These are phyloP conservation scores for Triticum monococcum DNA, from an alignment of 176 grass and related monocot genomes.

Conservation along the genomic window DNA sequence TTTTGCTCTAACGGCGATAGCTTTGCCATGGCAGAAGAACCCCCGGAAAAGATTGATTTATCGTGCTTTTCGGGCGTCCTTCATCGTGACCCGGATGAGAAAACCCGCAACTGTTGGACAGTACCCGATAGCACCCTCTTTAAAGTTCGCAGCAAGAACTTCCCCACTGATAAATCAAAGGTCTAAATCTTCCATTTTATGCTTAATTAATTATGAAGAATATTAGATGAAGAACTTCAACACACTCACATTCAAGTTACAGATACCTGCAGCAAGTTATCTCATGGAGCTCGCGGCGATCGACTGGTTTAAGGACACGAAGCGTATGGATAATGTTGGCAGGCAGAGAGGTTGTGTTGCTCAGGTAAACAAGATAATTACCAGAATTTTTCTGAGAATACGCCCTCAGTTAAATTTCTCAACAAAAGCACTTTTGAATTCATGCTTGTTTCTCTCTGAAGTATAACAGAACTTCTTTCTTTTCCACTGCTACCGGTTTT, in stretches of 20 bases:
- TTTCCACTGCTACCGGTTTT: not conserved
- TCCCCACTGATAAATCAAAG: conserved; percentile 90
- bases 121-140: conserved; percentile 81
- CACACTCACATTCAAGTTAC: conserved; percentile 6
- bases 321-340: conserved; percentile 86
- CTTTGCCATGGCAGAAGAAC: conserved; percentile 48
- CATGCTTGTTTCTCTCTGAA: not conserved
- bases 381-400: not conserved
- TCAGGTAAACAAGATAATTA: conserved; percentile 45
- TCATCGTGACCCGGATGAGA: conserved; percentile 52
- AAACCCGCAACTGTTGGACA: conserved; percentile 82
- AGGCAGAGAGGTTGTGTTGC: conserved; percentile 69
- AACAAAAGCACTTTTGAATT: not conserved
- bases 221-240: conserved; percentile 7
- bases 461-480: not conserved
- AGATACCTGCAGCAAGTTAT: conserved; percentile 82
- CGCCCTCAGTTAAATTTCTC: not conserved
- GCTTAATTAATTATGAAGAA: not conserved
- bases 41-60: conserved; percentile 58
- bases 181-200: conserved; percentile 39
- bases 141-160: conserved; percentile 91
- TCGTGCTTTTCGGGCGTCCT: conserved; percentile 81
- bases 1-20: not conserved
- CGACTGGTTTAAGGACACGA: conserved; percentile 87
- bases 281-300: conserved; percentile 84